Percentiles rank a stretch among this genome's conserved stretches.
Evolutionary conservation across 495 filamentous ascomycete genomes (phyloP).

Genomic region (Penicillium turbatum): DNA sequence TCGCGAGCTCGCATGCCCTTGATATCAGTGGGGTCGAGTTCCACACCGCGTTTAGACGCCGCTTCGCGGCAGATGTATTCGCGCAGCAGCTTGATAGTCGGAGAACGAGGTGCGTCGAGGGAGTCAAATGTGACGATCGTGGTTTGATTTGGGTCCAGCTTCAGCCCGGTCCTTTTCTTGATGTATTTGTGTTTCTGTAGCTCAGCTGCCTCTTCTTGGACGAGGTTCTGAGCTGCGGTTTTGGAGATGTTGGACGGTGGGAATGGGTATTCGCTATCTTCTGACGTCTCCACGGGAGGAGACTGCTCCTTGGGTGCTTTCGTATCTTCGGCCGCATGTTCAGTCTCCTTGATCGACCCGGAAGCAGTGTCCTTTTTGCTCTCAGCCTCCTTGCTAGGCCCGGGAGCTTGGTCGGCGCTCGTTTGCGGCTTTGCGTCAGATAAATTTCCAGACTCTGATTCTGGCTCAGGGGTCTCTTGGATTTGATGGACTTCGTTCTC

Average conservation of each 20-base stretch:
- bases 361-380: constrained; percentile 24
- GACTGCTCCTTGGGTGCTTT: constrained; percentile 5
- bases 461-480: constrained; percentile 34
- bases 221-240: neutral
- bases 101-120: constrained; percentile 56
- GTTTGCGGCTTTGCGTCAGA: neutral
- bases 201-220: neutral
- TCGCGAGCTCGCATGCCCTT: constrained; percentile 63
- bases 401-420: neutral
- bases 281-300: constrained; percentile 25
- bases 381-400: constrained; percentile 18
- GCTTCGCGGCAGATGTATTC: constrained; percentile 75
- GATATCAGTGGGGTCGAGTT: constrained; percentile 47
- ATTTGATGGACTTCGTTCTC: constrained; percentile 30
- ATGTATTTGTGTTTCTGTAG: constrained; percentile 21
- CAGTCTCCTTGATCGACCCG: constrained; percentile 22
- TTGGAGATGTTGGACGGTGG: constrained; percentile 12
- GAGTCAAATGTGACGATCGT: constrained; percentile 90
- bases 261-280: constrained; percentile 22
- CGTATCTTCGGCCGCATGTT: neutral
- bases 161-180: constrained; percentile 22
- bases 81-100: constrained; percentile 61
- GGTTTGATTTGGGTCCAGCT: constrained; percentile 41
- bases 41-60: constrained; percentile 58
- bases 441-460: neutral